Evolutionary conservation across 257 asterid genomes (phyloP), one percentile per base, ranked within the genome.

Genomic region (Fraxinus pennsylvanica): DNA sequence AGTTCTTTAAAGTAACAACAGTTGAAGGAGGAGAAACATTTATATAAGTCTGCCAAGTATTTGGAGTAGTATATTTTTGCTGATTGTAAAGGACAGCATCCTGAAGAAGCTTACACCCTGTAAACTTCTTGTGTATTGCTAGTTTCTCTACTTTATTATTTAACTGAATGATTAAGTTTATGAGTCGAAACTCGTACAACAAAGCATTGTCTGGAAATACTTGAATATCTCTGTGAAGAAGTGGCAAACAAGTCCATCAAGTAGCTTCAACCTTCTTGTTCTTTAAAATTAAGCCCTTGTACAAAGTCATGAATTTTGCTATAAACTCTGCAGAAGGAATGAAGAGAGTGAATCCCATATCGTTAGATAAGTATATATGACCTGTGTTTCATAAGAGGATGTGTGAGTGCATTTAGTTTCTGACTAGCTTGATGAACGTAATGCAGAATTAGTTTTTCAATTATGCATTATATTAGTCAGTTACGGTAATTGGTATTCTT

Each of bases 291-390:
- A 15, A 29, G n/a, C 74, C 66, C 80, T 84, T 86, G 61, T 84
- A 84, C 86, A 86, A 86, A 82, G 86, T 86, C 88, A 82, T 84
- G 82, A 84, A 86, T 76, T 84, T 86, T 67, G 88, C 86, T 68
- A 91, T 82, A 71, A 91, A 91, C 81, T 92, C 97, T 91, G 90
- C 52, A 79, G 63, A 79, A 67, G 83, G 63, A 72, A 77, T 72
- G 69, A 65, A 72, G 65, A 66, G 54, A 35, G 68, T 72, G 59
- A 78, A 15, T 67, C 13, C 19, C 15, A 36, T 63, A 70, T 17
- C 0, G 32, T 33, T 21, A 35, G 81, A 59, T 78, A 68, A 52
- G 74, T 29, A 70, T 47, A 36, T 45, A 35, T 59, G 30, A 59
- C 50, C 70, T 36, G n/a, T 13, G 69, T 68, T 57, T 50, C 43